Evolutionary conservation across 2,329 filamentous ascomycete genomes (phyloP).

Genomic region (Knufia petricola): DNA sequence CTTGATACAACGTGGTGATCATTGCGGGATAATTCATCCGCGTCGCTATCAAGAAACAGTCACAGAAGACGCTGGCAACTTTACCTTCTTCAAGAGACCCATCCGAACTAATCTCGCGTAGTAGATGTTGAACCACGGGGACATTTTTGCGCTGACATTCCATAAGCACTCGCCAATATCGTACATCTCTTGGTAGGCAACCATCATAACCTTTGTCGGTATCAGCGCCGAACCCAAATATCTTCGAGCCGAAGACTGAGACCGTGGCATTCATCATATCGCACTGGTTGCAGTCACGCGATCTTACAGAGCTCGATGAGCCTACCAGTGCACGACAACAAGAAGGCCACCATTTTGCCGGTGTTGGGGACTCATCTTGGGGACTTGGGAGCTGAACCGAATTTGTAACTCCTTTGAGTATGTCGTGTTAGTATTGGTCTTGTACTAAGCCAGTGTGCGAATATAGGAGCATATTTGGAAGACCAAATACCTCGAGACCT

Average conservation of each 20-base stretch:
- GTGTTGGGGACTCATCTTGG: too few relatives aligned
- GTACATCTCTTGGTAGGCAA: not conserved
- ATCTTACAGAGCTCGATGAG: not conserved
- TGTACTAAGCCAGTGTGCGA: too few relatives aligned
- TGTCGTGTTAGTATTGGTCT: too few relatives aligned
- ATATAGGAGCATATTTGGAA: too few relatives aligned
- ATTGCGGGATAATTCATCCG: not conserved
- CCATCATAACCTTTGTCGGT: not conserved
- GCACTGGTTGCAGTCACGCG: conserved; percentile 1
- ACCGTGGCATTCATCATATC: conserved; percentile 8
- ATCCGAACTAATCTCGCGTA: conserved; percentile 2
- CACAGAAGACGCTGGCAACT: conserved; percentile 5
- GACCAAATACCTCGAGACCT: too few relatives aligned
- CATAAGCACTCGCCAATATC: conserved; percentile 5
- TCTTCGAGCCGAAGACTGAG: conserved; percentile 1
- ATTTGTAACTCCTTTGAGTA: too few relatives aligned
- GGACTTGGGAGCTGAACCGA: too few relatives aligned
- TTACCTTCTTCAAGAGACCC: not conserved
- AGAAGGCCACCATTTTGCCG: too few relatives aligned
- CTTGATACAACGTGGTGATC: conserved; percentile 2
- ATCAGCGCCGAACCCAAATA: conserved; percentile 1
- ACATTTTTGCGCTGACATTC: not conserved
- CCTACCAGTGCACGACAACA: not conserved
- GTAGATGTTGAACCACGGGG: not conserved
- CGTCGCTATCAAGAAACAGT: conserved; percentile 4